A percentile compares a stretch with the other conserved stretches of the same genome.
These are phyloP conservation scores for Malania oleifera DNA, from an alignment of 164 flowering plant species.

Conservation along the genomic window DNA sequence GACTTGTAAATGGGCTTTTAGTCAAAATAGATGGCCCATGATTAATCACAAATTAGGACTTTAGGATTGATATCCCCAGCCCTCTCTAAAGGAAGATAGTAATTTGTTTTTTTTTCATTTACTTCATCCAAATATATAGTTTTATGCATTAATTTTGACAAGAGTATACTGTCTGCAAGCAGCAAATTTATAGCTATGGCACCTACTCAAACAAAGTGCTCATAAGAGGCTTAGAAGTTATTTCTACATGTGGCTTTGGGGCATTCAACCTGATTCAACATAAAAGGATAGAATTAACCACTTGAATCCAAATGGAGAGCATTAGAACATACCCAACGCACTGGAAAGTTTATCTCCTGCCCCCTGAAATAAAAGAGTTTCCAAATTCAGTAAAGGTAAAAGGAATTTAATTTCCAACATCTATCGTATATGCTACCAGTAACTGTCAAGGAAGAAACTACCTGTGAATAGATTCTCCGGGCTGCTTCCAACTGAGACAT, in stretches of 20 bases:
- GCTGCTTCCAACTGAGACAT: conserved; percentile 95
- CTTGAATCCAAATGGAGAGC: not conserved
- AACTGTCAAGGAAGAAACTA: conserved; percentile 16
- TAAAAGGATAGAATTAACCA: not conserved
- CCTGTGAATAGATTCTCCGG: conserved; percentile 82
- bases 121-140: too few relatives aligned
- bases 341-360: conserved; percentile 44
- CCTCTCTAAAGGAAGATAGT: too few relatives aligned
- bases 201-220: not conserved
- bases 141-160: too few relatives aligned
- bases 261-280: not conserved
- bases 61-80: too few relatives aligned
- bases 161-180: too few relatives aligned
- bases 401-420: not conserved
- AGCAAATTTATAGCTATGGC: too few relatives aligned
- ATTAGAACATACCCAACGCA: conserved; percentile 30
- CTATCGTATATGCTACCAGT: not conserved
- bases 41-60: too few relatives aligned
- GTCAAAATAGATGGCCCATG: too few relatives aligned
- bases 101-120: too few relatives aligned
- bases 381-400: conserved; percentile 18
- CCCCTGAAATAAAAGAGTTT: conserved; percentile 47
- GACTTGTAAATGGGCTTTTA: too few relatives aligned
- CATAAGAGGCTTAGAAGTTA: not conserved
- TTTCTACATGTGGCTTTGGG: too few relatives aligned